Conservation (phyloP, 2,329 filamentous ascomycete genomes). For the Colletotrichum spaethianum region DNA sequence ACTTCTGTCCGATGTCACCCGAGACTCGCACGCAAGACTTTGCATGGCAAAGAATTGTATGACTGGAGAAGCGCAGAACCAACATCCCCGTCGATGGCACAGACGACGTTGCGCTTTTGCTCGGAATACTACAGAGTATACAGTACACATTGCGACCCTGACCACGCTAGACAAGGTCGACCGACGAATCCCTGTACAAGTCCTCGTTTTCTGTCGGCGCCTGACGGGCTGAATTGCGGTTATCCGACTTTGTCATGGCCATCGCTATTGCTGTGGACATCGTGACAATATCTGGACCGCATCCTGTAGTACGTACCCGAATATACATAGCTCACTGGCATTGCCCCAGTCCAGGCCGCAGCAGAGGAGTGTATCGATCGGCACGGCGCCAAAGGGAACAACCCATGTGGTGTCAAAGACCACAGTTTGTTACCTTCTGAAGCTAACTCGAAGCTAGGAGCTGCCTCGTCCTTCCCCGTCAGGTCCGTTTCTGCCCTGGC, state of each 20-base stretch:
- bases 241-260: background rate
- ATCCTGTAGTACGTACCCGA: background rate
- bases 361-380: background rate
- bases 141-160: background rate
- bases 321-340: background rate
- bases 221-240: slow-evolving; percentile 1
- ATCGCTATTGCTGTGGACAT: slow-evolving; percentile 19
- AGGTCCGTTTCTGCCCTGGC: slow-evolving; percentile 1
- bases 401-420: background rate
- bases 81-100: slow-evolving; percentile 18
- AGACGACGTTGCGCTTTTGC: background rate
- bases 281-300: background rate
- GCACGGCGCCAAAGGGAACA: background rate
- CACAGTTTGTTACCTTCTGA: background rate
- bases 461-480: slow-evolving; percentile 11
- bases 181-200: background rate
- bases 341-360: background rate
- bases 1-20: background rate
- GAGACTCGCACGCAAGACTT: background rate
- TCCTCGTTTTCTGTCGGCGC: background rate
- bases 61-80: background rate
- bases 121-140: too few relatives aligned
- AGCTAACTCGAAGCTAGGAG: background rate
- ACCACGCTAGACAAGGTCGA: background rate
- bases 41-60: background rate